phyloP scores from a whole-genome alignment of 2,329 filamentous ascomycete species.

The Nemania sp. region DNA sequence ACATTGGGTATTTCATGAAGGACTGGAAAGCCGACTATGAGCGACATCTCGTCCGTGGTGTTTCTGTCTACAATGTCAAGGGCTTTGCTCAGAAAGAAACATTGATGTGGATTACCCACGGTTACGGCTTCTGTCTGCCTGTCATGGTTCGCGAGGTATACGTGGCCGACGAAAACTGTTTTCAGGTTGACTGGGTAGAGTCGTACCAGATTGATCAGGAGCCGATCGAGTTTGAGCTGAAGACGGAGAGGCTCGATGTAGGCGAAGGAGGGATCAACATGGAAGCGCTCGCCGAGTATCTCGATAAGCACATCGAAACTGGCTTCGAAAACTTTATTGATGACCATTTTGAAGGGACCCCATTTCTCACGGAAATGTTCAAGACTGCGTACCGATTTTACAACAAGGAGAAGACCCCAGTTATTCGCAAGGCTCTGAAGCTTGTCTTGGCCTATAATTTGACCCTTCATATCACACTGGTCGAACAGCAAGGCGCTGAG shows the following conservation, averaged over 20 bases:
- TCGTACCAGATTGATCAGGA: slow-evolving; percentile 68
- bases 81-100: slow-evolving; percentile 71
- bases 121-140: slow-evolving; percentile 90
- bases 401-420: slow-evolving; percentile 81
- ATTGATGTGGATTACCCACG: slow-evolving; percentile 90
- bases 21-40: slow-evolving; percentile 98
- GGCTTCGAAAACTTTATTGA: slow-evolving; percentile 93
- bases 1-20: slow-evolving; percentile 98
- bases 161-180: slow-evolving; percentile 89
- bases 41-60: slow-evolving; percentile 81
- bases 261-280: slow-evolving; percentile 86
- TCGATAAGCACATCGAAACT: slow-evolving; percentile 91
- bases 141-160: slow-evolving; percentile 94
- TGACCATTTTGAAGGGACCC: slow-evolving; percentile 94
- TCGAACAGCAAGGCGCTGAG: slow-evolving; percentile 85
- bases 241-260: slow-evolving; percentile 86
- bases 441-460: slow-evolving; percentile 95
- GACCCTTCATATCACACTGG: slow-evolving; percentile 91
- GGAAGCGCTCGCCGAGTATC: slow-evolving; percentile 83
- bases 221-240: slow-evolving; percentile 80
- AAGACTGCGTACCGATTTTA: slow-evolving; percentile 96
- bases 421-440: slow-evolving; percentile 94
- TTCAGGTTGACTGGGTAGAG: slow-evolving; percentile 93
- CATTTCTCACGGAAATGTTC: slow-evolving; percentile 92
- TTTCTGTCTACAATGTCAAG: slow-evolving; percentile 95